Base-by-base conservation (phyloP, 2,329 filamentous ascomycete species). In the Niveomyces coronatus region DNA sequence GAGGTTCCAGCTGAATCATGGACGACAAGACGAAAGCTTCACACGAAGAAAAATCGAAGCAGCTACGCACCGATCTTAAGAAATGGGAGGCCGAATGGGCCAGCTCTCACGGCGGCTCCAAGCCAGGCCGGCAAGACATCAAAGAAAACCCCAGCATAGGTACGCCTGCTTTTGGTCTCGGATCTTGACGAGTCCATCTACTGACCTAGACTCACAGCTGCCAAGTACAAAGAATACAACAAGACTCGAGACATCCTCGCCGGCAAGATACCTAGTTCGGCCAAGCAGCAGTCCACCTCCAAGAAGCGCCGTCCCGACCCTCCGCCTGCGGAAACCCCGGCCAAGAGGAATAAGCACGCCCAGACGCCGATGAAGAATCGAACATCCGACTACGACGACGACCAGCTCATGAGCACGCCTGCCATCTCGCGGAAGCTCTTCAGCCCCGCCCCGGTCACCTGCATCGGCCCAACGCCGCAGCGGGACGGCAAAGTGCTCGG, bases 161-260 rank as follows among this genome's bases (percentile, higher is more conserved):
- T 85, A 70, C 23, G 64, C 33, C 3, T 17, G 14, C 26, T 5
- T 8, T 26, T 22, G 15, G 7, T 10, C 4, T 10, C 9, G 9
- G 19, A 13, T 11, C 24, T 13, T 7, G 7, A 9, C 9, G 2
- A 9, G 14, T 4, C 3, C 4, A 8, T 4, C 3, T 20, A 10
- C 4, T 3, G 14, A 8, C 22, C 20, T 40, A 37, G 7, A 14
- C 38, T 3, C 9, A 27, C 47, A 83, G 80, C 78, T 26, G 67
- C 66, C 32, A 87, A 86, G 53, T 89, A 89, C 59, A 85, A 82
- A 54, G 71, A 82, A 45, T 88, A 87, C 58, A 78, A 79, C 54
- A 77, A 70, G 47, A 54, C 80, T 36, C 71, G 79, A 45, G 70
- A 76, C 49, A 65, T 75, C 31, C 60, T 78, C 42, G 56, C 68